Evolutionary conservation across 805 yeast species (phyloP).

Genomic region (Saccharomyces kudriavzevii): DNA sequence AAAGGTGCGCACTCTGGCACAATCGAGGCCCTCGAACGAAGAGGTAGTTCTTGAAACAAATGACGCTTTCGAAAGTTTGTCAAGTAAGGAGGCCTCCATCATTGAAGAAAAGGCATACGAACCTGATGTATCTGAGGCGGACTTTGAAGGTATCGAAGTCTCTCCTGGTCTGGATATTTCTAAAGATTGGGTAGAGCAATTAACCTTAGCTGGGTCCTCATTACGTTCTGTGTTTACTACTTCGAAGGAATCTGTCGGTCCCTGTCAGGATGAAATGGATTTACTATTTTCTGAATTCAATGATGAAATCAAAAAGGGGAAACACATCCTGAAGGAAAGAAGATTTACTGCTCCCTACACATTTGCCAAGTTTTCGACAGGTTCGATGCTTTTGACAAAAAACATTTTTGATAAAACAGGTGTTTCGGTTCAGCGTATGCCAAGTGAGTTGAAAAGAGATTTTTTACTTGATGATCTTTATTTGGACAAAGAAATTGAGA

Average conservation of each 20-base stretch:
- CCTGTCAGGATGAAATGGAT: constrained; percentile 6
- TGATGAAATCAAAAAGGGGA: constrained; percentile 22
- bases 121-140: constrained; percentile 47
- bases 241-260: constrained; percentile 2
- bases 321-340: constrained; percentile 25
- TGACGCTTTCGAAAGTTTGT: constrained; percentile 8
- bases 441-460: not conserved
- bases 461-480: not conserved
- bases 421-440: constrained; percentile 1
- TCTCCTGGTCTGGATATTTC: constrained; percentile 43
- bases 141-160: constrained; percentile 37
- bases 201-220: constrained; percentile 39
- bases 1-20: constrained; percentile 9
- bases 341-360: constrained; percentile 15
- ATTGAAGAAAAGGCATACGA: constrained; percentile 62
- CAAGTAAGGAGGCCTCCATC: constrained; percentile 22
- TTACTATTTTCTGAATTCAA: constrained; percentile 37
- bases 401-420: constrained; percentile 5
- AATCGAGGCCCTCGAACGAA: constrained; percentile 4
- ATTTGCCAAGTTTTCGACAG: constrained; percentile 19
- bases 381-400: constrained; percentile 14
- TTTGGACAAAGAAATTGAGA: constrained; percentile 16
- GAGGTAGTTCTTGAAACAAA: constrained; percentile 4
- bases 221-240: constrained; percentile 29
- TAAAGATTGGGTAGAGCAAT: constrained; percentile 57